A percentile compares a stretch with the other conserved stretches of the same genome.
These are phyloP conservation scores for Phytophthora fragariaefolia DNA, from an alignment of 352 stramenopile species.

Conservation along the genomic window DNA sequence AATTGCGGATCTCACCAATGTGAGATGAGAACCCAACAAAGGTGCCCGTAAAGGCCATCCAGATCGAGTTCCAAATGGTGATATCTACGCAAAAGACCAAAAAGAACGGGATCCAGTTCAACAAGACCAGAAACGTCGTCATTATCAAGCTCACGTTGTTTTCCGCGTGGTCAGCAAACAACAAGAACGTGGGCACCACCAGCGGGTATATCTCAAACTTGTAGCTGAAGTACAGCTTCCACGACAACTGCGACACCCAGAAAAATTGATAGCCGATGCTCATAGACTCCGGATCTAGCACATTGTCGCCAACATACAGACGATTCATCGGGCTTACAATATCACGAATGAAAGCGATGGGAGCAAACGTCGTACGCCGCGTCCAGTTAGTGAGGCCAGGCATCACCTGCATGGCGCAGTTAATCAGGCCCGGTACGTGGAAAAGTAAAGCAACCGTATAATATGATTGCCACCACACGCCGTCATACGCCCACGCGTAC, in stretches of 20 bases:
- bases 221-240: conserved; percentile 99
- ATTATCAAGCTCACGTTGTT: conserved; percentile 86
- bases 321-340: conserved; percentile 96
- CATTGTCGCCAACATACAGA: conserved; percentile 96
- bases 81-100: conserved; percentile 99
- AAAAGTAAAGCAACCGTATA: conserved; percentile 60
- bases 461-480: conserved; percentile 70
- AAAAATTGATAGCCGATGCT: conserved; percentile 95
- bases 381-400: conserved; percentile 86
- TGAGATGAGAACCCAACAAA: conserved; percentile 97
- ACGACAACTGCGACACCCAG: conserved; percentile 94
- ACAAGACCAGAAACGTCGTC: conserved; percentile 90
- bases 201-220: conserved; percentile 98
- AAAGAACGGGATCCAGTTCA: conserved; percentile 98
- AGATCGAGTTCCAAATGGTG: conserved; percentile 98
- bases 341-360: conserved; percentile 74
- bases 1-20: conserved; percentile 97
- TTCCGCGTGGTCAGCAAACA: conserved; percentile 96
- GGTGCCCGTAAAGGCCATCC: conserved; percentile 96
- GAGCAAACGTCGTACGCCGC: conserved; percentile 66
- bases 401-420: conserved; percentile 80
- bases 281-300: conserved; percentile 93
- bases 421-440: conserved; percentile 74
- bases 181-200: conserved; percentile 94
- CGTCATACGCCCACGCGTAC: conserved; percentile 75